Evolutionary conservation across 176 grass and related monocot species (phyloP), one percentile per base, ranked within the genome.

Genomic region (Dactylis glomerata): DNA sequence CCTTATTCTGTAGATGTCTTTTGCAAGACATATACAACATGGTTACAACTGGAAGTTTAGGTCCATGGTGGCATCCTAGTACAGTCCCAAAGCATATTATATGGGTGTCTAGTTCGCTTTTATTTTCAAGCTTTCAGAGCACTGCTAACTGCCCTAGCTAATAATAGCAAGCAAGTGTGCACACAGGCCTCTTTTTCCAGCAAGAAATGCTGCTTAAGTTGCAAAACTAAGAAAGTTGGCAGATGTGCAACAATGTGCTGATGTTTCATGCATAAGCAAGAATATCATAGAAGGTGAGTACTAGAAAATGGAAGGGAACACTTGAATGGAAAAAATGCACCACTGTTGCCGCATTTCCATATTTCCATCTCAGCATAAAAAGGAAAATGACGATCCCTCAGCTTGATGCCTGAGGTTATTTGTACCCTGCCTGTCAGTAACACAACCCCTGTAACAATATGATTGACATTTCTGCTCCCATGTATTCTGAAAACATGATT

Each of bases 1-100:
- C 16, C 26, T 89, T 34, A 47, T 81, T 75, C 28, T 73, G 70
- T 23, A 42, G 4, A 33, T 88, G 64, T 71, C 47, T 71, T 59
- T 20, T 71, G 11, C 50, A 83, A 78, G 59, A 83, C 2, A 45
- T 45, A 62, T 79, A 79, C 1, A 45, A 11, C 56, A 44, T 30
- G 3, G 26, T 79, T 45, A 51, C 46, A 32, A 75, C 1, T 32
- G 16, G 44, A 51, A 75, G 15, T 30, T 27, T 45, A 72, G 23
- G 68, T 70, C 36, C 67, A 40, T 2, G 38, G n/a, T 72, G 38
- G n/a, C 22, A 72, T 72, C 68, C 40, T 72, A 72, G 38, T 72
- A 45, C 19, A 27, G n/a, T 46, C 38, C n/a, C 38, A 17, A 17
- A 64, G 14, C 28, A 31, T 72, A 45, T 27, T 26, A 22, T 41